phyloP scores from a whole-genome alignment of 371 early-diverging fungal genomes.

The Lichtheimia ornata region DNA sequence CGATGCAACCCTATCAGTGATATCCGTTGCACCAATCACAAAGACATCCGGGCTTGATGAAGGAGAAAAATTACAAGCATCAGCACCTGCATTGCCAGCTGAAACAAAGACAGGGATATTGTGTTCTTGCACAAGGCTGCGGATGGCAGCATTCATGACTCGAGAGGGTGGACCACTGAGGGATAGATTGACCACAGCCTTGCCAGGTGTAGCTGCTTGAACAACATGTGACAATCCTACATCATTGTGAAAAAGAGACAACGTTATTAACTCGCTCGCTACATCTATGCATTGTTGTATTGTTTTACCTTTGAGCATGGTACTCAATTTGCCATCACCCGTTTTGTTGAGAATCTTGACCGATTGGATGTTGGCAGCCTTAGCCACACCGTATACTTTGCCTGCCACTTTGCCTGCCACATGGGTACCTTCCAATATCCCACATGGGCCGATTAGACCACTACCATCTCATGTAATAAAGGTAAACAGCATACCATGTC shows the following conservation, averaged over 20 bases:
- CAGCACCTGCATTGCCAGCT: constrained; percentile 68
- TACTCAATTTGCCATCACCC: constrained; percentile 61
- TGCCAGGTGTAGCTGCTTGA: constrained; percentile 26
- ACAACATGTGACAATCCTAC: constrained; percentile 26
- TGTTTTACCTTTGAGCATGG: constrained; percentile 62
- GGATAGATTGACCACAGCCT: constrained; percentile 57
- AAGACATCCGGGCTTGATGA: constrained; percentile 62
- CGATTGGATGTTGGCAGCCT: constrained; percentile 68
- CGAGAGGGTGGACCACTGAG: constrained; percentile 53
- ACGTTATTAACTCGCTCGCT: background rate
- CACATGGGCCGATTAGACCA: background rate
- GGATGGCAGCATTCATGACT: constrained; percentile 30
- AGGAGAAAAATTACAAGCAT: constrained; percentile 73
- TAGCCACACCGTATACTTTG: constrained; percentile 72
- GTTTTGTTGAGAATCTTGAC: constrained; percentile 65
- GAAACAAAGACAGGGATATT: constrained; percentile 58
- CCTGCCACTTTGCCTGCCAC: constrained; percentile 79
- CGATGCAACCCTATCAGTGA: constrained; percentile 45
- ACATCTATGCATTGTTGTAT: background rate
- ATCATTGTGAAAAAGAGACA: constrained; percentile 9
- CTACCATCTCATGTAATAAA: background rate
- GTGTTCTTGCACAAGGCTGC: constrained; percentile 44
- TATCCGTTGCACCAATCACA: constrained; percentile 67
- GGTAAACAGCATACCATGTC: constrained; percentile 63
- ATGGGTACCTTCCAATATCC: constrained; percentile 59